Evolutionary conservation across 495 filamentous ascomycete genomes (phyloP), one percentile per base, ranked within the genome.

Genomic region (Aspergillus affinis): DNA sequence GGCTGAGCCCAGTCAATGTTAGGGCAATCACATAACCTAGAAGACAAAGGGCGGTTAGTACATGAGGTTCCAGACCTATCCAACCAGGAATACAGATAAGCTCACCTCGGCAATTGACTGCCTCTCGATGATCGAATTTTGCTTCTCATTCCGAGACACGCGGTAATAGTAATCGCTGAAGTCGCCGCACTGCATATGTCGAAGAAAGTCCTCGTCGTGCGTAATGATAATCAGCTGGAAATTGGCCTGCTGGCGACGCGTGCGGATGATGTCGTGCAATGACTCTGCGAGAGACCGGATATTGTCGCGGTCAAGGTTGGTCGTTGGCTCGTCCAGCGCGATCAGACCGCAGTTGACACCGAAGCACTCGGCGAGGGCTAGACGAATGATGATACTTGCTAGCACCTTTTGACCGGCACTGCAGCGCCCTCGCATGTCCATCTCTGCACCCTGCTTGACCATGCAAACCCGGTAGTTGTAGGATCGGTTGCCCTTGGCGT

Each of bases 391-490:
- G 78, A 99, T 99, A 76, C 88, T 89, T 13, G 94, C 94, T 21
- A 99, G 83, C 26, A 99, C 93, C 68, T 93, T 95, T 72, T 99
- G 94, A 3, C 94, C 94, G 13, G 94, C 94, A 69, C 90, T 93
- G 81, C 94, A 99, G 32, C 94, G 89, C 10, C 94, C 94, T 60
- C 94, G 91, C 94, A 99, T 99, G 76, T 99, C 94, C 93, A 99
- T 97, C 73, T 99, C 94, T 4, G 89, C 88, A 65, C 93, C 90
- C 68, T 92, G 87, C 78, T 99, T 99, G 63, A 97, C 87, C 95
- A 99, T 99, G 77, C 89, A 91, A 0, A 98, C 94, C 57, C 95
- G 90, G 77, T 98, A 98, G 72, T 98, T 97, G 82, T 98, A 98
- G 32, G 82, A 90, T 55, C 90, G 86, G 65, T 91, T 94, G 57